A percentile compares a stretch with the other conserved stretches of the same genome.
Conservation (phyloP, 202 grass and related monocot species). For the Dendrocalamus latiflorus region DNA sequence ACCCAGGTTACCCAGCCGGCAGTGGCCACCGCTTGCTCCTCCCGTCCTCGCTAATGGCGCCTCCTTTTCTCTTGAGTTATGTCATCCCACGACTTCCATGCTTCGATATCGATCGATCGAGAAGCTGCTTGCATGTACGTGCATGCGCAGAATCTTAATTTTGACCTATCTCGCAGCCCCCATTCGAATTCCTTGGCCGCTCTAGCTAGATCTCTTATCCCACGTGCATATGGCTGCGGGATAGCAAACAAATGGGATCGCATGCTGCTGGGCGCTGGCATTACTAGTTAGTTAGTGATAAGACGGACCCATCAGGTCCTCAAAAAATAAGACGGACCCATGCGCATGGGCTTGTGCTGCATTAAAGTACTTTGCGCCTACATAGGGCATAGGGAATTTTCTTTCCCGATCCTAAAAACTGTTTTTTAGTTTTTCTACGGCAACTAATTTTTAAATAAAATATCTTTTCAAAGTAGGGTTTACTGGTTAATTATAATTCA, state of each 20-base stretch:
- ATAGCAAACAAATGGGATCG: not conserved
- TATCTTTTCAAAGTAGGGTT: accelerated
- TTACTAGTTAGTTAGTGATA: not conserved
- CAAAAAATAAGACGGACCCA: not conserved
- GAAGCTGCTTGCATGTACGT: not conserved
- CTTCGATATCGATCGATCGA: not conserved
- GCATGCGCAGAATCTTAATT: not conserved
- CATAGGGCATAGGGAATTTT: too few relatives aligned
- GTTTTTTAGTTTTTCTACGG: too few relatives aligned
- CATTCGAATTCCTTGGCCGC: not conserved
- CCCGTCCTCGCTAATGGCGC: not conserved
- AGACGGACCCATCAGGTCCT: not conserved
- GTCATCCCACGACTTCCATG: not conserved
- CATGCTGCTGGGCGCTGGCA: not conserved
- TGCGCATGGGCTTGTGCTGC: not conserved
- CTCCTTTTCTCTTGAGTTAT: not conserved
- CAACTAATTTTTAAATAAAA: too few relatives aligned
- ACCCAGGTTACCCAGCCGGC: not conserved
- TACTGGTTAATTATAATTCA: too few relatives aligned
- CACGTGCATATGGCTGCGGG: not conserved
- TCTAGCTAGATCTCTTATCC: not conserved
- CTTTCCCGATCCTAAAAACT: too few relatives aligned
- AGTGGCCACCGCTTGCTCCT: not conserved
- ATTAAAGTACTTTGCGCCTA: not conserved
- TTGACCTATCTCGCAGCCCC: not conserved